Base-by-base conservation (phyloP, 139 green algal species). In the Cymbomonas tetramitiformis region DNA sequence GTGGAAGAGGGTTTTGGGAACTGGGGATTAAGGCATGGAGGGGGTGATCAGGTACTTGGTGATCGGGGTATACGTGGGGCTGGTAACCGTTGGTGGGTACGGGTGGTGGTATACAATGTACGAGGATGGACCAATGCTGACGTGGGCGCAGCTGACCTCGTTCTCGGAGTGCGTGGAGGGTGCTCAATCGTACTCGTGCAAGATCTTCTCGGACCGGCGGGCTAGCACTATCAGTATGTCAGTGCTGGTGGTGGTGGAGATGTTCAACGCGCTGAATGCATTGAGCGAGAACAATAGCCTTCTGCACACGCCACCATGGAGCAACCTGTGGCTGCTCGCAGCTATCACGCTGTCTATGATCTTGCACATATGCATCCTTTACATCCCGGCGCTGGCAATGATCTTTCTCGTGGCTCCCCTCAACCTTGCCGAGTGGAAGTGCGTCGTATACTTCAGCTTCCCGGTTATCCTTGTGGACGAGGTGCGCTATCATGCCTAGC, bases 361-460 rank as follows among this genome's bases (percentile, higher is more conserved):
- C 4, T 81, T 94, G 34, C 91, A 98, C 79, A 87, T 82, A 58
- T 29, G 94, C 38, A 95, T 96, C 69, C 73, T 98, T 8, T 94
- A 91, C 73, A 72, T 88, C 0, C 86, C 86, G 23, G 71, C 79
- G 50, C 64, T 93, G 36, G 75, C 80, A 0, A 25, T 36, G 19
- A 71, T 83, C 18, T 97, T 98, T 73, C 76, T 64, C 68, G 94
- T 96, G 44, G 82, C 93, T 34, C 80, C 86, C 0, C 78, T 98
- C 3, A 79, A 58, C 0, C 50, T 76, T 18, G 71, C 83, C 43
- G 90, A 98, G 70, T 95, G 87, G 87, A 34, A 74, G 36, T 56
- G 50, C 12, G 68, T 75, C 21, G 30, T 75, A 25, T 57, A 79
- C 46, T 92, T 87, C 62, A 76, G 82, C 2, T 38, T 79, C 5